A percentile compares a stretch with the other conserved stretches of the same genome.
phyloP scores from a whole-genome alignment of 2,329 filamentous ascomycete species.

The Penicillium glabrum region DNA sequence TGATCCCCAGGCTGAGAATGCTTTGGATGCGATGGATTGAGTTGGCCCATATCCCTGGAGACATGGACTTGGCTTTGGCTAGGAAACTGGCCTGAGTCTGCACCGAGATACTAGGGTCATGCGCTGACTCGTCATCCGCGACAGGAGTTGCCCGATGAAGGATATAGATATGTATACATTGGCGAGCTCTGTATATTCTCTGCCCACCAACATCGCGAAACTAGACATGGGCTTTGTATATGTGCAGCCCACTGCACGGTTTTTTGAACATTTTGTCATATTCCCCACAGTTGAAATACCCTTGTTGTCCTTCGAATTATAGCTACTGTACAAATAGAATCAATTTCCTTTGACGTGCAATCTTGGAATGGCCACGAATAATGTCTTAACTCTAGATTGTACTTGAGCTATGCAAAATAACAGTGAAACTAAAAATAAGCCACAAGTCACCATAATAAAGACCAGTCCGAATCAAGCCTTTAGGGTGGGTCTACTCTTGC shows the following conservation, averaged over 20 bases:
- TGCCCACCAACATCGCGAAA: not conserved
- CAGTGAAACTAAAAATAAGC: too few species aligned
- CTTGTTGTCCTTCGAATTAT: not conserved
- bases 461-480: not conserved
- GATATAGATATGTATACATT: not conserved
- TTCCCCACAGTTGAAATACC: not conserved
- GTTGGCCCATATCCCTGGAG: not conserved
- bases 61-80: not conserved
- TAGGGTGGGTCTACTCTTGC: not conserved
- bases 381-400: too few species aligned
- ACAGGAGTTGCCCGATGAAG: not conserved
- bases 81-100: not conserved
- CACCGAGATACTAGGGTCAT: not conserved
- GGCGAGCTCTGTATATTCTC: not conserved
- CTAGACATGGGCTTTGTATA: not conserved
- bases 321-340: not conserved
- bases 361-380: too few species aligned
- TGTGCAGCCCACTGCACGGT: not conserved
- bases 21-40: conserved; percentile 63
- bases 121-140: not conserved
- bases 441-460: too few species aligned
- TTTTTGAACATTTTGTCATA: not conserved
- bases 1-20: conserved; percentile 36
- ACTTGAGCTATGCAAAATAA: too few species aligned
- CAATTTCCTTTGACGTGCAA: not conserved